phyloP scores from a whole-genome alignment of 331 rosid genomes.

The Telfairia occidentalis region DNA sequence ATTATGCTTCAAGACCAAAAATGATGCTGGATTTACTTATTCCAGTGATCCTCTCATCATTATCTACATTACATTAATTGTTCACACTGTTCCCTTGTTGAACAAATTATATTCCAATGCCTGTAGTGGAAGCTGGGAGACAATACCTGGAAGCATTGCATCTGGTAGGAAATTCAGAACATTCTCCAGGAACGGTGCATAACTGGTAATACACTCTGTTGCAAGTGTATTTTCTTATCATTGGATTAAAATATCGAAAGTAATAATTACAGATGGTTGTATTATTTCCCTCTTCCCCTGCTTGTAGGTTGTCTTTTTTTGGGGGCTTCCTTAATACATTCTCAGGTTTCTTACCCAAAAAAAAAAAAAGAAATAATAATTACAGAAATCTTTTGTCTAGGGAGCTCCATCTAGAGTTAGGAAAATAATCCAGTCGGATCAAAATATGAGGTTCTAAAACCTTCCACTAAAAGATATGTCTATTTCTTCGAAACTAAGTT shows the following conservation, averaged over 20 bases:
- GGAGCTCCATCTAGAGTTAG: not conserved
- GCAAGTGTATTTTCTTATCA: not conserved
- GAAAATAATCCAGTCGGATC: not conserved
- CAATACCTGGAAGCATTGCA: constrained; percentile 52
- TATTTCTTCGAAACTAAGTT: not conserved
- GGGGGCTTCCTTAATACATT: too few relatives aligned
- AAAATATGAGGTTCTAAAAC: not conserved
- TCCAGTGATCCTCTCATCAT: constrained; percentile 22
- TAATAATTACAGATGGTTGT: too few relatives aligned
- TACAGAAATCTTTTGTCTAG: not conserved
- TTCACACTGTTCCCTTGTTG: constrained; percentile 29
- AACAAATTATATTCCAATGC: constrained; percentile 77
- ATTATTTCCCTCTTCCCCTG: too few relatives aligned
- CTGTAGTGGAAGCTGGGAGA: constrained; percentile 56
- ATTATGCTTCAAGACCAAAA: constrained; percentile 52
- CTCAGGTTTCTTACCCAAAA: too few relatives aligned
- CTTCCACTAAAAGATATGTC: not conserved
- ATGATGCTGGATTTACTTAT: constrained; percentile 32
- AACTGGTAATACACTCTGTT: constrained; percentile 23
- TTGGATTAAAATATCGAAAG: not conserved
- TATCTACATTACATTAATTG: constrained; percentile 12
- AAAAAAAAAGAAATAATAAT: too few relatives aligned
- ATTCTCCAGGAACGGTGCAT: constrained; percentile 82
- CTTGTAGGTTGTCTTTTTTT: too few relatives aligned
- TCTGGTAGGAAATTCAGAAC: constrained; percentile 73